Evolutionary conservation across 768 basidiomycete species (phyloP), one percentile per base, ranked within the genome.

Genomic region (Sporobolomyces pararoseus): DNA sequence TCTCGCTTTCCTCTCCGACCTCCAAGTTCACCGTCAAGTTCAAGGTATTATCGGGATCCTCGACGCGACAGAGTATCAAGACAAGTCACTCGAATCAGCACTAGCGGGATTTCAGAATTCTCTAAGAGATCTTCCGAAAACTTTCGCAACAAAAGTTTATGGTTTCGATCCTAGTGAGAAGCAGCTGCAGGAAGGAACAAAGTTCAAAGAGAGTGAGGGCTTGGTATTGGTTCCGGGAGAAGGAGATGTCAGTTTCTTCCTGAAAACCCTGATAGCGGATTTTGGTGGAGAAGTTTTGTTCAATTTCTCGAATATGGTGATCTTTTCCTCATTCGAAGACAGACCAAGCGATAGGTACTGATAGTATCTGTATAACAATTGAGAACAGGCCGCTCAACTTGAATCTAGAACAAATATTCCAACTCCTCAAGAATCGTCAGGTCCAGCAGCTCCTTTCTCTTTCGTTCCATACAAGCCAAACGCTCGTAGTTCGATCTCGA

Each of bases 21-120:
- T 69, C 58, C 80, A 86, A 49, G 85, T 86, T 57, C 93, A 89
- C 2, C 86, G 88, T 71, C 91, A 92, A 69, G 87, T 92, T 3
- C 81, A 97, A 23, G 91, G 89, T 27, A 87, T 95, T 62, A 87
- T 99, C 75, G 96, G 94, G 14, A 83, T 99, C 37, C 86, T 91
- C 31, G 84, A 87, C 35, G 88, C 65, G 25, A 57, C 52, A 25
- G 73, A 70, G 31, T 70, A 71, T 61, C 2, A 6, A 7, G 54
- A 35, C 51, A 52, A 39, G 85, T 91, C 92, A 77, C 85, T 88
- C 73, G 83, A 84, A 7, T 78, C 84, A 0, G 73, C 94, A 23
- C 81, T 82, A 17, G 85, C 89, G 63, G 80, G 88, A 27, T 91
- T 89, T 75, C 86, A 74, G 23, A 34, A 49, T 12, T 64, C 68